Base-by-base conservation (phyloP, 2,329 filamentous ascomycete genomes). In the Ophiostoma montium region DNA sequence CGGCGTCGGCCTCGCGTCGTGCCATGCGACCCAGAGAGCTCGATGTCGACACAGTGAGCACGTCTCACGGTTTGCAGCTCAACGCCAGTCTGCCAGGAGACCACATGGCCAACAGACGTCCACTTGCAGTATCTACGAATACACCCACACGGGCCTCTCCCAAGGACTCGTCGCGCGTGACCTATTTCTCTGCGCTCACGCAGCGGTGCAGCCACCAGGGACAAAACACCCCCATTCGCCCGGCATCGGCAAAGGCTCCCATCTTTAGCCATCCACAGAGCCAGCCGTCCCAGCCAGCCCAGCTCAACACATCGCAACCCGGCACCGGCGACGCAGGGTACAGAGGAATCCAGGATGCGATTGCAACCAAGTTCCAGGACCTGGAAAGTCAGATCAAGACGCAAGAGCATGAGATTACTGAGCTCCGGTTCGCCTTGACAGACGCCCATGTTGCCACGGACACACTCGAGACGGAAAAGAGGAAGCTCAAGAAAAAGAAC, bases 391-490 rank as follows among this genome's bases (percentile, higher is more conserved):
- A 50, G 10, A 44, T 55, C 2, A 30, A 42, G 16, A 3, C 36
- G 2, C 50, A 53, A 18, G 38, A 46, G 2, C 45, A 47, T 5
- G 42, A 53, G 23, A 38, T 57, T 2, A 53, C 54, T 2, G 48
- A 47, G 11, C 51, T 55, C 11, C 15, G 32, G 2, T 57, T 54
- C 21, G 41, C 54, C 0, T 18, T 57, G 13, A 49, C 52, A 11
- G 52, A 55, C 23, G 42, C 48, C 1, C 27, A 45, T 7, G 19
- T 50, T 6, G 47, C 47, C 11, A 6, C 48, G 16, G 43, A 52
- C 5, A 15, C 36, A 4, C 46, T 53, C 8, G 46, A 50, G 2
- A 15, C 43, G 10, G 52, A 56, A 13, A 57, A 57, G 15, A 35
- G 51, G 18, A 47, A 51, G 35, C 41, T 55, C 3, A 51, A 50